Base-by-base conservation (phyloP, 1,284 basidiomycete species). In the Leucoagaricus sp. region DNA sequence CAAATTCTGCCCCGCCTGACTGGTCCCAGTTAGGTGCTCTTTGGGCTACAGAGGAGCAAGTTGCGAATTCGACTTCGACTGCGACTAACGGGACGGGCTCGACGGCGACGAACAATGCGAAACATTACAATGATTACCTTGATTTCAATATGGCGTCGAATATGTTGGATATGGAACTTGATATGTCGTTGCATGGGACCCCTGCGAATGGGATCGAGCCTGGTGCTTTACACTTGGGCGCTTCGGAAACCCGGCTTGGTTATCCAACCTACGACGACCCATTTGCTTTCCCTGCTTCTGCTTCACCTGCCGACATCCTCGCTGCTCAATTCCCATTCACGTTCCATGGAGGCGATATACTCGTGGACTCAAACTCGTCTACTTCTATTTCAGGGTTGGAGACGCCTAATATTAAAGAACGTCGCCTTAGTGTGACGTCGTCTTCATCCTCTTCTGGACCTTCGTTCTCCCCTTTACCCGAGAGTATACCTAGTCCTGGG, bases 141-240 rank as follows among this genome's bases (percentile, higher is more conserved):
- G 79, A 83, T 48, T 83, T 84, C 59, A 71, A 72, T 57, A 49
- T 55, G 53, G 69, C 74, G 69, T 64, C 73, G 25, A 57, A 61
- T 12, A 60, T 68, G 1, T 51, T 83, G 54, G 80, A 83, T 68
- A 78, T 88, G 68, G 83, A 87, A 63, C 81, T 86, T 56, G 71
- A 72, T 58, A 71, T 78, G 23, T 67, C 29, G 7, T 17, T 54
- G 21, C 13, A 9, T 13, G 15, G 28, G 19, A 25, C n/a, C 26
- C 33, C 76, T 4, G 77, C n/a, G n/a, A n/a, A 83, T 63, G 77
- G 80, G 1, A 78, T 89, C 57, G 84, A 90, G 59, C 86, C 88
- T 12, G 83, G 74, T 61, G 72, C 80, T 7, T 70, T 88, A 10
- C 84, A 87, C 63, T 83, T 84, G 63, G 74, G 82, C 17, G 41